Conservation (phyloP, 768 basidiomycete genomes). For the Leucosporidium creatinivorum region DNA sequence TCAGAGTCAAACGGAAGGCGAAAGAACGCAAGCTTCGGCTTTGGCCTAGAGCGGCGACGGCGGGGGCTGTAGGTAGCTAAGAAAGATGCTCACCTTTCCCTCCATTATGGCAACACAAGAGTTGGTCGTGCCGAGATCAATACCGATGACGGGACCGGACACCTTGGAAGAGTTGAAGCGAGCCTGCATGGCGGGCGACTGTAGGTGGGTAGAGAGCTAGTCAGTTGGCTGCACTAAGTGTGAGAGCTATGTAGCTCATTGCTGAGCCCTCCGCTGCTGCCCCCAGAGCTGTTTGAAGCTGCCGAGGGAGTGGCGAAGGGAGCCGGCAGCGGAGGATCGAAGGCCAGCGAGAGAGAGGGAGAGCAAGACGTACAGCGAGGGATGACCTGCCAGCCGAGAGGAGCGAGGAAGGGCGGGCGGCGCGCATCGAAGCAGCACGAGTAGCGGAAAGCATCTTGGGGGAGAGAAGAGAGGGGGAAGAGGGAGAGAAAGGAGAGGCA, state of each 20-base stretch:
- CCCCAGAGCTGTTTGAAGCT: not conserved
- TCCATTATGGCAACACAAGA: slow-evolving; percentile 34
- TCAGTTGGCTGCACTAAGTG: not conserved
- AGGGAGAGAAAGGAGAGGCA: not conserved
- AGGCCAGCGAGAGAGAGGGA: not conserved
- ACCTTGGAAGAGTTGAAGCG: slow-evolving; percentile 35
- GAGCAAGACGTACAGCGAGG: not conserved
- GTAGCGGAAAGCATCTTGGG: slow-evolving; percentile 30
- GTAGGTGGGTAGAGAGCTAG: not conserved
- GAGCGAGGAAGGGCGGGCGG: slow-evolving; percentile 27
- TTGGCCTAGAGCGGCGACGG: no score
- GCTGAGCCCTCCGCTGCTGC: not conserved
- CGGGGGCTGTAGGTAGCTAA: no score
- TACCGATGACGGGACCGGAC: slow-evolving; percentile 33
- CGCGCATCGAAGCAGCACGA: slow-evolving; percentile 26
- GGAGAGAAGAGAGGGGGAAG: not conserved
- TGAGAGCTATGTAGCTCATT: not conserved
- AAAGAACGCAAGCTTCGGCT: no score
- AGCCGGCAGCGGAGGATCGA: not conserved
- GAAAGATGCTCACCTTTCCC: slow-evolving; percentile 17
- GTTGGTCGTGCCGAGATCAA: slow-evolving; percentile 34
- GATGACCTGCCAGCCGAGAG: slow-evolving; percentile 1
- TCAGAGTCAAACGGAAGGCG: no score
- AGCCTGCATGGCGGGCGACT: slow-evolving; percentile 20
- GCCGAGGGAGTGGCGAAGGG: no score